Evolutionary conservation across 2,329 filamentous ascomycete genomes (phyloP).

Genomic region (Aspergillus chevalieri): DNA sequence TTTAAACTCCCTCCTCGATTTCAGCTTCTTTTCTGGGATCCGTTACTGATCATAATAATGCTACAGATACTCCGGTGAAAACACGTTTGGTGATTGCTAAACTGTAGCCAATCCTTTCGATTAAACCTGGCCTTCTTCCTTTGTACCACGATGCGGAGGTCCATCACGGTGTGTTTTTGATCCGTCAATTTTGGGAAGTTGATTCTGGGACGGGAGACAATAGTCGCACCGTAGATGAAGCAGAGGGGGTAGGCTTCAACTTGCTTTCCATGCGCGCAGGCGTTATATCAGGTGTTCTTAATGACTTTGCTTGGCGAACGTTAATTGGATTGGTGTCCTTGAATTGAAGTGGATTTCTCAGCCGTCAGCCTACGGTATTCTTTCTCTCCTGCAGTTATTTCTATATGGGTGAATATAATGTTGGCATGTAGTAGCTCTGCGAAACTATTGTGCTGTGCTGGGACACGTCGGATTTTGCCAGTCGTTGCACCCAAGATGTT

Average conservation of each 20-base stretch:
- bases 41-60: constrained; percentile 17
- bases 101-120: background rate
- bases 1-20: constrained; percentile 12
- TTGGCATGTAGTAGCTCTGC: background rate
- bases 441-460: too few relatives aligned
- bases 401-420: background rate
- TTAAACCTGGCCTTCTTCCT: too few relatives aligned
- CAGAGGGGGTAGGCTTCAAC: background rate
- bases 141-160: too few relatives aligned
- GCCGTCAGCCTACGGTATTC: background rate
- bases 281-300: constrained; percentile 17
- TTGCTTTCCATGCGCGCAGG: constrained; percentile 13
- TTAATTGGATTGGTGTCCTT: constrained; percentile 10
- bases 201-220: background rate
- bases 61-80: constrained; percentile 85
- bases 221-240: background rate
- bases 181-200: background rate
- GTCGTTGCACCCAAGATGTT: too few relatives aligned
- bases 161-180: background rate
- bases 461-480: too few relatives aligned
- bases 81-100: constrained; percentile 71
- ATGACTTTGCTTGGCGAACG: constrained; percentile 11
- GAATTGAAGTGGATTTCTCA: constrained; percentile 5
- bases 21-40: background rate
- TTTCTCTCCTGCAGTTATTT: too few relatives aligned